Evolutionary conservation across 176 grass and related monocot species (phyloP), one percentile per base, ranked within the genome.

Genomic region (Zea luxurians): DNA sequence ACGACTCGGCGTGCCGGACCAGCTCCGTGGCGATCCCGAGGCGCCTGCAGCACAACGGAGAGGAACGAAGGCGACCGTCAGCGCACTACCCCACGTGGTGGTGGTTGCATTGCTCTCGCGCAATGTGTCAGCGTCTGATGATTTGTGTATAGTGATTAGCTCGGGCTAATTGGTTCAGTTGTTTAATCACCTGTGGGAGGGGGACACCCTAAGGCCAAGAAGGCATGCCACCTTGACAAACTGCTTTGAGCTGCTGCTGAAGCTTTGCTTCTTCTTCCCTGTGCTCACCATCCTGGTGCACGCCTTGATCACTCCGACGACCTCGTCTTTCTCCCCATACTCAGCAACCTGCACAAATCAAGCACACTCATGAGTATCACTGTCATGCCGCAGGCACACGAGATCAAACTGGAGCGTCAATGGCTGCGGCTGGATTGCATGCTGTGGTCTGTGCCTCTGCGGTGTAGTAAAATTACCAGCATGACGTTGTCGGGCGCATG

Each of bases 121-220:
- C 78, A 80, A 80, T 61, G 66, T 46, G 61, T 49, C 50, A 48
- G 5, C 64, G 13, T 21, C 13, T 37, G 27, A 60, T 70, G 40
- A 8, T 58, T 58, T 15, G 8, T 35, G 61, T 1, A 5, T 3
- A 64, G 27, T 80, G 36, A 74, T 47, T n/a, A 43, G 42, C 35
- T 78, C 15, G 34, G 60, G 10, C 27, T 69, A 20, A 12, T 53
- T 5, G 37, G 37, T 10, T 68, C 37, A 63, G 10, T 54, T 45
- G 17, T 53, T 53, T 64, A 36, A 6, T 79, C 70, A 94, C 92
- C 92, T 83, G 83, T 94, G 92, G 58, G 83, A 74, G 0, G 92
- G 88, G 2, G 88, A 94, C 68, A 94, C 92, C 52, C 92, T 80
- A 55, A 94, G 88, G 64, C 92, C 88, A 48, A 94, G 92, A 75